Conservation (phyloP, 306 rosid genomes). For the Rubus parviflorus region DNA sequence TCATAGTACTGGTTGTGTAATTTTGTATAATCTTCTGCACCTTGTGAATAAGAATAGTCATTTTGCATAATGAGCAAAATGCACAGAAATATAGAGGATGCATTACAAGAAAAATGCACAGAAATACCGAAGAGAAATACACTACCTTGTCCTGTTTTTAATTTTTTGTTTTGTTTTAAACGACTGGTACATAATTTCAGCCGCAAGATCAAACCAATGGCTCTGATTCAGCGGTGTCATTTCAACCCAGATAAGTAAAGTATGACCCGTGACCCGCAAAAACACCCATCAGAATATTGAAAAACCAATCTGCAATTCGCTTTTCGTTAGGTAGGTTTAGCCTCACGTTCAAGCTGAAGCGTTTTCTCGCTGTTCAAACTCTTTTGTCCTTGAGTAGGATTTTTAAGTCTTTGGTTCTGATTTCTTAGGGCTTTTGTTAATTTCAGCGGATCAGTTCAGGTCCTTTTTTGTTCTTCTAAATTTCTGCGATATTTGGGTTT, state of each 20-base stretch:
- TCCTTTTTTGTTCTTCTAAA: background rate
- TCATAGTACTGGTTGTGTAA: slow-evolving; percentile 64
- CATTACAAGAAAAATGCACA: background rate
- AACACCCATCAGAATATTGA: too few relatives aligned
- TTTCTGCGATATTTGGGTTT: background rate
- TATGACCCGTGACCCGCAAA: background rate
- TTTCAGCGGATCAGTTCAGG: background rate
- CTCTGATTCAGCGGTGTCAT: background rate
- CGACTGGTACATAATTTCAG: background rate
- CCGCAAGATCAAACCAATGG: background rate
- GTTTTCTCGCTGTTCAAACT: background rate
- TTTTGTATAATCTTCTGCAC: slow-evolving; percentile 52
- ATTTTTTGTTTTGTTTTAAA: too few relatives aligned
- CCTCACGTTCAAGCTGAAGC: background rate
- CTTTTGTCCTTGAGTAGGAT: too few relatives aligned
- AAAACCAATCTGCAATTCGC: background rate
- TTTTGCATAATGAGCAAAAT: too few relatives aligned
- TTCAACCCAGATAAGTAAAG: background rate
- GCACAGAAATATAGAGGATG: too few relatives aligned
- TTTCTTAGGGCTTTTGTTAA: background rate
- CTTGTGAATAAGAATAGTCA: slow-evolving; percentile 40
- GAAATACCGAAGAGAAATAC: background rate
- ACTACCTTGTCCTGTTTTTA: too few relatives aligned
- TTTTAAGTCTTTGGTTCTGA: background rate
- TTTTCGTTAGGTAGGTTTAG: background rate